Evolutionary conservation across 2,329 filamentous ascomycete species (phyloP), one percentile per base, ranked within the genome.

Genomic region (Mycosphaerella sp.): DNA sequence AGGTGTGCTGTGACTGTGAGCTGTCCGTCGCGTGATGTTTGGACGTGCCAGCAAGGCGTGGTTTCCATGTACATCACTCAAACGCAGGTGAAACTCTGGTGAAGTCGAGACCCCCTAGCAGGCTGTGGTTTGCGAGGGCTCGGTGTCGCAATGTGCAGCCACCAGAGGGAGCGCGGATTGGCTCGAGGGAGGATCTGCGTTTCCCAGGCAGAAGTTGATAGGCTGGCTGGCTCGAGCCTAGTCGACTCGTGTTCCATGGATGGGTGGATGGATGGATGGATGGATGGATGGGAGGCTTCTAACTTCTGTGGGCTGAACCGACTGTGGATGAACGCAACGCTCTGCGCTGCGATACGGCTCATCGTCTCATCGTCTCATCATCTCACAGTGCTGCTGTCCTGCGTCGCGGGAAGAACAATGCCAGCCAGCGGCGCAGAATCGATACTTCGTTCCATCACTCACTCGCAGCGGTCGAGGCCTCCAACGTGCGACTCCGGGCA

Each of bases 11-110:
- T 21, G 21, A 6, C 21, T 21, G 21, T n/a, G n/a, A n/a, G 35
- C 35, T 39, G 35, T n/a, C 10, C 17, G 37, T 41, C 37, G 37
- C 37, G 37, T 41, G 37, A 41, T 25, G 37, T 41, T 12, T 39
- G 6, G 37, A 41, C 37, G 37, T 41, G 17, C 4, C 10, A 39
- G 16, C n/a, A 39, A 39, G 16, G 36, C 16, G 36, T 41, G 16
- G 37, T 6, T 17, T 41, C n/a, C 35, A 39, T 39, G 35, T 10
- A 39, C 14, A 16, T 39, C 16, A 21, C 14, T 48, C 35, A 48
- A 48, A 48, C 45, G 32, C 45, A 48, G 27, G 45, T 40, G 35
- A 48, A 48, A 48, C 45, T 48, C 37, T 48, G 45, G 45, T 37
- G 45, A 32, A 16, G 27, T 36, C 28, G 17, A 36, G 45, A 48